Conservation (phyloP, 1,284 basidiomycete species). For the Mycena sp. region DNA sequence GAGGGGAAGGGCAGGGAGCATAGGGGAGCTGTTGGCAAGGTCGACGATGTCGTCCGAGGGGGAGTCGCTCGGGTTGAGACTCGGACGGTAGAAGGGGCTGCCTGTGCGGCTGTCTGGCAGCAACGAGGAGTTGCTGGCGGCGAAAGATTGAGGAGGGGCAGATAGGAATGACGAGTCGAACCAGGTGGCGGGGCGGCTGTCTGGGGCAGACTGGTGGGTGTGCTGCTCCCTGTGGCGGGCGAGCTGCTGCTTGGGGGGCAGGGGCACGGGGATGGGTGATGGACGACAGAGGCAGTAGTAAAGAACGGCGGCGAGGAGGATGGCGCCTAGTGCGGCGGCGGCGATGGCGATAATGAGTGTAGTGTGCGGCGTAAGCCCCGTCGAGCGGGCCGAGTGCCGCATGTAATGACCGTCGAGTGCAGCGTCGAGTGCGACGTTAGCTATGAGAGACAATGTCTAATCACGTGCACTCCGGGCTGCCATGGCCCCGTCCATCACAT, state of each 20-base stretch:
- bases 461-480: neutral
- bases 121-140: slow-evolving; percentile 22
- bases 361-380: slow-evolving; percentile 37
- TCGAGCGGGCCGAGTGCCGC: neutral
- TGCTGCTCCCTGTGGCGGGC: slow-evolving; percentile 41
- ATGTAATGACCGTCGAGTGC: slow-evolving; percentile 8
- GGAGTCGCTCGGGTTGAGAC: slow-evolving; percentile 24
- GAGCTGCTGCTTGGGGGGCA: slow-evolving; percentile 59
- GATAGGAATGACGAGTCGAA: slow-evolving; percentile 29
- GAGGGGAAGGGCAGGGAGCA: slow-evolving; percentile 6
- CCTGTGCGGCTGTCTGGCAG: slow-evolving; percentile 18
- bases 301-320: slow-evolving; percentile 50
- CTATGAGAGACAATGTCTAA: neutral
- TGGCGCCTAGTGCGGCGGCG: slow-evolving; percentile 49
- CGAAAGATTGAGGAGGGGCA: slow-evolving; percentile 8
- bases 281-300: slow-evolving; percentile 58
- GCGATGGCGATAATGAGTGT: slow-evolving; percentile 58
- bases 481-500: slow-evolving; percentile 14
- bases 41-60: slow-evolving; percentile 27
- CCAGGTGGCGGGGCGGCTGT: slow-evolving; percentile 28
- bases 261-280: slow-evolving; percentile 62
- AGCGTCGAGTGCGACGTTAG: neutral
- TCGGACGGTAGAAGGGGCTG: slow-evolving; percentile 20
- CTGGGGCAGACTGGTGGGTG: slow-evolving; percentile 1
- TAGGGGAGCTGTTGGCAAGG: slow-evolving; percentile 12